A percentile compares a stretch with the other conserved stretches of the same genome.
Conservation (phyloP, 768 basidiomycete genomes). For the Hirschioporus abietinus region DNA sequence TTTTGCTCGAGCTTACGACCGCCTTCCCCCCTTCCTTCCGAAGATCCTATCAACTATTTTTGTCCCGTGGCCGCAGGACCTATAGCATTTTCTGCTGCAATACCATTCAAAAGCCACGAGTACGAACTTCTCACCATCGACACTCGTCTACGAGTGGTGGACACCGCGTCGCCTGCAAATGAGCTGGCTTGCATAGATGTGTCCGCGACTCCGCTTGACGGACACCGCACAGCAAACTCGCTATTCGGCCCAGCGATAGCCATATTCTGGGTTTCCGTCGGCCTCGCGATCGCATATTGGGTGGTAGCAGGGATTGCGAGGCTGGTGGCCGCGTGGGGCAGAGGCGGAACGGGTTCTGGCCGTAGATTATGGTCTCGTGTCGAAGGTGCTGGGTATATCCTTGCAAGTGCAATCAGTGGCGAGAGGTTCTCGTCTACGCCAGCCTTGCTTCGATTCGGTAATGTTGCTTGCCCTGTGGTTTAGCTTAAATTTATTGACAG, state of each 20-base stretch:
- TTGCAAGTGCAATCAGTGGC: conserved; percentile 91
- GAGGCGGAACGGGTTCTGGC: conserved; percentile 60
- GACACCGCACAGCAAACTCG: conserved; percentile 23
- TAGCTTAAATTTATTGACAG: conserved; percentile 12
- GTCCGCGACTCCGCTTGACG: conserved; percentile 61
- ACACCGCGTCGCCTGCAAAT: conserved; percentile 59
- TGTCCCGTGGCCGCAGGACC: conserved; percentile 80
- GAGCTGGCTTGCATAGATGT: conserved; percentile 84
- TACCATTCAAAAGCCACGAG: conserved; percentile 50
- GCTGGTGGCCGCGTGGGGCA: conserved; percentile 78
- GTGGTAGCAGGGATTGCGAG: conserved; percentile 74
- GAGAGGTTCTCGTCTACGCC: conserved; percentile 81
- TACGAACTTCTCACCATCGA: conserved; percentile 79
- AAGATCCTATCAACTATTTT: conserved; percentile 36
- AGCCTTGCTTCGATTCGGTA: conserved; percentile 85
- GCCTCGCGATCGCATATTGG: conserved; percentile 77
- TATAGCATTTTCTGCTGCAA: conserved; percentile 74
- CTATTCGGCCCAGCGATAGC: conserved; percentile 63
- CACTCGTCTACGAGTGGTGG: conserved; percentile 84
- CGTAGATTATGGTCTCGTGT: conserved; percentile 55
- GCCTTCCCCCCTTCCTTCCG: conserved; percentile 59
- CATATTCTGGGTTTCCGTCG: conserved; percentile 72
- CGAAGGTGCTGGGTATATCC: conserved; percentile 81
- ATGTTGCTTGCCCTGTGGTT: conserved; percentile 22
- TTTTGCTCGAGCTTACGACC: conserved; percentile 79